Evolutionary conservation across 176 grass and related monocot genomes (phyloP).

Genomic region (Ensete ventricosum): DNA sequence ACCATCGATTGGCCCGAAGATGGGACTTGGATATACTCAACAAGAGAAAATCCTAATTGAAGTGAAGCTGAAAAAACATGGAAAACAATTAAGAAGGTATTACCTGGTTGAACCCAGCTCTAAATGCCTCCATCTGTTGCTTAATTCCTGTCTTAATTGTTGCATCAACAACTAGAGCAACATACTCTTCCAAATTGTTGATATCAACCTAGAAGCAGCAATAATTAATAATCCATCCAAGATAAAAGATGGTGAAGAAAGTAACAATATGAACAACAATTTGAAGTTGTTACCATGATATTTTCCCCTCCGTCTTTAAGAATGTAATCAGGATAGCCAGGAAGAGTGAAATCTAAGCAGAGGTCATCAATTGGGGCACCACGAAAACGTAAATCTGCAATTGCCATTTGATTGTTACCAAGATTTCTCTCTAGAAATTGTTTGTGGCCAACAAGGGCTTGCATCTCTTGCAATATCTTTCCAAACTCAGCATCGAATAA

Average conservation of each 20-base stretch:
- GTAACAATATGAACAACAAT: background rate
- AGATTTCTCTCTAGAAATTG: slow-evolving; percentile 30
- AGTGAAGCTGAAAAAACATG: too few relatives aligned
- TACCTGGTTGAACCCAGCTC: slow-evolving; percentile 83
- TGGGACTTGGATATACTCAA: too few relatives aligned
- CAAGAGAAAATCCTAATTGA: too few relatives aligned
- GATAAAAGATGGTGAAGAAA: background rate
- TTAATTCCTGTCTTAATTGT: slow-evolving; percentile 63
- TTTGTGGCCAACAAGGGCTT: slow-evolving; percentile 51
- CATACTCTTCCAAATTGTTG: slow-evolving; percentile 73
- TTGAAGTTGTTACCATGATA: slow-evolving; percentile 35
- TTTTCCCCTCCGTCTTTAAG: slow-evolving; percentile 58
- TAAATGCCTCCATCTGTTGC: slow-evolving; percentile 67
- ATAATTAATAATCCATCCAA: slow-evolving; percentile 9
- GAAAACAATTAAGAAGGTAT: background rate
- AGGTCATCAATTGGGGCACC: slow-evolving; percentile 64
- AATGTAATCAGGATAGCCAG: slow-evolving; percentile 72
- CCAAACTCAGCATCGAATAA: slow-evolving; percentile 71
- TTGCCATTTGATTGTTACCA: slow-evolving; percentile 29
- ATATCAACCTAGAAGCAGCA: slow-evolving; percentile 46
- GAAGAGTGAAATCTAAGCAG: slow-evolving; percentile 78
- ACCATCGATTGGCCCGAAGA: too few relatives aligned
- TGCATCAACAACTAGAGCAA: slow-evolving; percentile 69
- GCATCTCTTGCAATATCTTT: slow-evolving; percentile 79
- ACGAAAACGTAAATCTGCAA: slow-evolving; percentile 45